Conservation (phyloP, 805 yeast species). For the Candida sithepensis region DNA sequence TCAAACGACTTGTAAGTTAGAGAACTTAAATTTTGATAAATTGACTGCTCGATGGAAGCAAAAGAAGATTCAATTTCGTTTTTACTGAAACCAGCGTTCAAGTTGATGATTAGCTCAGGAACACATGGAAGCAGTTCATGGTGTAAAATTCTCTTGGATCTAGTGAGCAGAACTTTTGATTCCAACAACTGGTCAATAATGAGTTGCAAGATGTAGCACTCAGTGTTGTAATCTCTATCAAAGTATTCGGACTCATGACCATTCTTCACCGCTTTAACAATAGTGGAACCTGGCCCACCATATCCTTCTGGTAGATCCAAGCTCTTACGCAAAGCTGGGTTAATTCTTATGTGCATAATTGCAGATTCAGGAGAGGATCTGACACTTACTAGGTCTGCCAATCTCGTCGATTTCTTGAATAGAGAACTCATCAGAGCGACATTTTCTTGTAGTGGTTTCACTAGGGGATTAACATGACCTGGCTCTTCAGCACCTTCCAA, state of each 20-base stretch:
- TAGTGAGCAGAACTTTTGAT: constrained; percentile 54
- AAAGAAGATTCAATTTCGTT: constrained; percentile 44
- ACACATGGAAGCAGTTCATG: constrained; percentile 72
- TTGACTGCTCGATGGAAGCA: constrained; percentile 32
- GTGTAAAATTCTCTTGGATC: constrained; percentile 56
- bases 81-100: constrained; percentile 43
- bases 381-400: constrained; percentile 42
- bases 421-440: constrained; percentile 35
- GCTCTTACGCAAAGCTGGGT: constrained; percentile 39
- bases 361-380: constrained; percentile 63
- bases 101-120: constrained; percentile 53
- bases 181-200: constrained; percentile 56
- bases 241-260: constrained; percentile 40
- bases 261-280: constrained; percentile 42
- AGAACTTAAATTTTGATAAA: constrained; percentile 10
- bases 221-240: constrained; percentile 44
- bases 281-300: constrained; percentile 41
- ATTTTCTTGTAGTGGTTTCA: constrained; percentile 40
- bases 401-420: constrained; percentile 36
- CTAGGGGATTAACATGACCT: constrained; percentile 35
- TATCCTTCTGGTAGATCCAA: constrained; percentile 47
- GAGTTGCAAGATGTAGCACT: constrained; percentile 59
- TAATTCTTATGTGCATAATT: constrained; percentile 61
- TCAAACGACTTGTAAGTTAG: constrained; percentile 6
- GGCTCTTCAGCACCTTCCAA: constrained; percentile 35